Conservation (phyloP, 192 early-diverging fungal genomes). For the Coemansia sp. region DNA sequence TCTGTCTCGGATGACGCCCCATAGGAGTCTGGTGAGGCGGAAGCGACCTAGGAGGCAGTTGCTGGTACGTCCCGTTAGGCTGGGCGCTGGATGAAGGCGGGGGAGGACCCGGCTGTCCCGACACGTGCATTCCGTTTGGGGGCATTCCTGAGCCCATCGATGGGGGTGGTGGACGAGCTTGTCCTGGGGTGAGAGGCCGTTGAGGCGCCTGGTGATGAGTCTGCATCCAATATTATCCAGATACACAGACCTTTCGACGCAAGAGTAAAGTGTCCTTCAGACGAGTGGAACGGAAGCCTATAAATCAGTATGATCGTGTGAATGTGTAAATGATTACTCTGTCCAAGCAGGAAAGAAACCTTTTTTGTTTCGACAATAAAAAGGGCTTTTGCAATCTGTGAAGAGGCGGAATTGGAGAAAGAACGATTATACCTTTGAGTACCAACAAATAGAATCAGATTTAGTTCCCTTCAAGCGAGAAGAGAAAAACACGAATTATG, state of each 20-base stretch:
- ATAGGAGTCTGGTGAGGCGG: slow-evolving; percentile 26
- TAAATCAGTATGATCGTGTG: too few species aligned
- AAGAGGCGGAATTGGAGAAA: too few species aligned
- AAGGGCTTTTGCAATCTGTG: too few species aligned
- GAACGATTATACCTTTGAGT: not conserved
- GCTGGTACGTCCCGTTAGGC: slow-evolving; percentile 37
- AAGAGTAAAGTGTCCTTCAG: not conserved
- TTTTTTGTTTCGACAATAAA: not conserved
- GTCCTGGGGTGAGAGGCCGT: slow-evolving; percentile 33
- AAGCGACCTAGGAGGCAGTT: slow-evolving; percentile 21
- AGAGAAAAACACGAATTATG: not conserved
- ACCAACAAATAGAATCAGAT: not conserved
- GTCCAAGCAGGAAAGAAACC: not conserved
- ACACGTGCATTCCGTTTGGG: slow-evolving; percentile 37
- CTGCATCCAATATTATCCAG: slow-evolving; percentile 30
- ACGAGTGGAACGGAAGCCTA: not conserved
- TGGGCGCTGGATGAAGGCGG: slow-evolving; percentile 17
- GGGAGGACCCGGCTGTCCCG: slow-evolving; percentile 30
- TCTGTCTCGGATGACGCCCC: slow-evolving; percentile 27
- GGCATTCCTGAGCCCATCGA: slow-evolving; percentile 37
- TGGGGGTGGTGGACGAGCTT: slow-evolving; percentile 33
- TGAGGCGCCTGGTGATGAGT: slow-evolving; percentile 47
- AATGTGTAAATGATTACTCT: not conserved
- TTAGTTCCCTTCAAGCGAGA: not conserved
- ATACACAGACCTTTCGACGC: slow-evolving; percentile 3